Evolutionary conservation across 768 basidiomycete genomes (phyloP), one percentile per base, ranked within the genome.

Genomic region (Pleurotus platypus): DNA sequence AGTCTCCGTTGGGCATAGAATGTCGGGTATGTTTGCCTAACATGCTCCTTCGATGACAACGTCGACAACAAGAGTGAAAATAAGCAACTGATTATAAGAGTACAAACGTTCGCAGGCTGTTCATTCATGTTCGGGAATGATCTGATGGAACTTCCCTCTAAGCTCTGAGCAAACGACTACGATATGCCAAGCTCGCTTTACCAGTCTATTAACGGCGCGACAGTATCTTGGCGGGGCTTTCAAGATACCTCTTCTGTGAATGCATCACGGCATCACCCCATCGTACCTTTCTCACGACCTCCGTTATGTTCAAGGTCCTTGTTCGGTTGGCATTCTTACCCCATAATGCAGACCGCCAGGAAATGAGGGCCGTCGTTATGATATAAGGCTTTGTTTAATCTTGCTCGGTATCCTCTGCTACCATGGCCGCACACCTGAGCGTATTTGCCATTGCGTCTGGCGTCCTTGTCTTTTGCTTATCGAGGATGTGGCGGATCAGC

Each of bases 241-340:
- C 39, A 39, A 54, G 22, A 24, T 54, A 24, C 51, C 51, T 54
- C 51, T 54, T 54, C 51, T 42, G 39, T 54, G 13, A 16, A 54
- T 13, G 11, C 24, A 37, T 5, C 39, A 18, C 49, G 13, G 13
- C 46, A 16, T 35, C 30, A 35, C 11, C 11, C 9, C 11, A 35
- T 35, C 30, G 30, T 35, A 35, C 42, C 20, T 45, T 16, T 45
- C 42, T 45, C 42, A 45, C 42, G 42, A 22, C 6, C 20, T 16
- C 16, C 40, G 4, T n/a, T 45, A 45, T 2, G 20, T 18, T 35
- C 30, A 11, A 11, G 30, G 11, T n/a, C 15, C 7, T 45, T 45
- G 42, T 22, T 45, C 20, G 42, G 20, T 18, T 45, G 42, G 20
- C 6, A 20, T 20, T 22, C 7, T 16, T 45, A 45, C n/a, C 42